Conservation (phyloP, 2,329 filamentous ascomycete species). For the Aspergillus versicolor region DNA sequence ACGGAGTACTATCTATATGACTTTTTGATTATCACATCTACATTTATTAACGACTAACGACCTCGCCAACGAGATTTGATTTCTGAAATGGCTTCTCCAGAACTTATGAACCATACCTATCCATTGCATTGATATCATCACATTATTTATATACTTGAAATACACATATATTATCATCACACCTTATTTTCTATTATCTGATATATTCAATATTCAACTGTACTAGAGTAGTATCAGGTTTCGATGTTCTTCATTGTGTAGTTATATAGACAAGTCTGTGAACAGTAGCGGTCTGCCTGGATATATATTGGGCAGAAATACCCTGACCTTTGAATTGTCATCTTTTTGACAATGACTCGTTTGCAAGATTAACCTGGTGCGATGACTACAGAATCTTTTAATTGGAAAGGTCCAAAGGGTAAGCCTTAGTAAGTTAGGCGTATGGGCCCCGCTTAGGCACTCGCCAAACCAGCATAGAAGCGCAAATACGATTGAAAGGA, state of each 20-base stretch:
- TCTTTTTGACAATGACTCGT: not conserved
- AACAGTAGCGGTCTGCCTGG: not conserved
- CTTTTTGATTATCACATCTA: not conserved
- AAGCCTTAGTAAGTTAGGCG: not conserved
- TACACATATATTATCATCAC: not conserved
- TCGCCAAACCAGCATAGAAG: not conserved
- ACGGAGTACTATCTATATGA: not conserved
- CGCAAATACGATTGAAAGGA: no score
- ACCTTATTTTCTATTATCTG: not conserved
- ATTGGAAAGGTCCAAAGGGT: not conserved
- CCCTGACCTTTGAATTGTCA: no score
- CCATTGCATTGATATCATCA: not conserved
- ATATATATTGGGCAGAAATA: not conserved
- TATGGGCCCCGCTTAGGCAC: not conserved
- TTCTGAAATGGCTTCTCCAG: not conserved
- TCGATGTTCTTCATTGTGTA: not conserved
- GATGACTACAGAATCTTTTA: not conserved
- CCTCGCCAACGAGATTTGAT: not conserved
- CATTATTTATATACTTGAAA: not conserved
- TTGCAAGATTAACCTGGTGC: not conserved
- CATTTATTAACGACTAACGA: conserved; percentile 1
- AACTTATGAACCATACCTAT: not conserved
- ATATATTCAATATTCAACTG: not conserved
- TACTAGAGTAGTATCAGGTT: not conserved
- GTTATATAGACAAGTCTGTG: not conserved